phyloP scores from a whole-genome alignment of 441 rosid species.

The Macaranga tanarius region DNA sequence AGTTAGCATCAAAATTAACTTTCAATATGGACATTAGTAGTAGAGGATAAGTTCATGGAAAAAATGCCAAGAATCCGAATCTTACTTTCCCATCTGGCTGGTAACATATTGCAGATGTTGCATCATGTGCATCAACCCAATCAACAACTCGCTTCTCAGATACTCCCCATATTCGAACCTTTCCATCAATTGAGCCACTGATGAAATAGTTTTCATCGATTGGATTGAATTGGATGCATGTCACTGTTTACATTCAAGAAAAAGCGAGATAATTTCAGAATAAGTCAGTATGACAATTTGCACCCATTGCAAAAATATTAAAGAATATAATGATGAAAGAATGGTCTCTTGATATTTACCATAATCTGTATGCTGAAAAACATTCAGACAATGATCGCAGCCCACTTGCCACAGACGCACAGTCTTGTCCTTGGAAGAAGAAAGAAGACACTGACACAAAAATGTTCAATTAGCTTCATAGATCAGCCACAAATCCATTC shows the following conservation, averaged over 20 bases:
- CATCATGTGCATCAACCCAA: slow-evolving; percentile 70
- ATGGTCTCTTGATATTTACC: slow-evolving; percentile 38
- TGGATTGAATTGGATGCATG: slow-evolving; percentile 87
- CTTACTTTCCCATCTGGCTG: slow-evolving; percentile 69
- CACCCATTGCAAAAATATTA: neutral
- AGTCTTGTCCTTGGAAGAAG: slow-evolving; percentile 80
- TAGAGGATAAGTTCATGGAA: neutral
- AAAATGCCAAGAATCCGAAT: neutral
- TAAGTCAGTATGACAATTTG: neutral
- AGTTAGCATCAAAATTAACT: slow-evolving; percentile 6
- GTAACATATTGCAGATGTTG: slow-evolving; percentile 72
- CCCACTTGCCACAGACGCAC: slow-evolving; percentile 77
- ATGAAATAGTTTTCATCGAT: slow-evolving; percentile 62
- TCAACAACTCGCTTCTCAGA: slow-evolving; percentile 60
- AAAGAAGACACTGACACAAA: slow-evolving; percentile 63
- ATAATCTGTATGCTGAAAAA: slow-evolving; percentile 59
- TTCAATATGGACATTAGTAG: neutral
- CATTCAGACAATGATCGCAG: slow-evolving; percentile 42
- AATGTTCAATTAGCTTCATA: slow-evolving; percentile 8
- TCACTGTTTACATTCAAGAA: slow-evolving; percentile 53
- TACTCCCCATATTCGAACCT: slow-evolving; percentile 85
- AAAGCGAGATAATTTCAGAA: neutral
- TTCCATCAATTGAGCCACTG: slow-evolving; percentile 94
- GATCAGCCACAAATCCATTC: neutral
- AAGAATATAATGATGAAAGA: neutral